phyloP scores from a whole-genome alignment of 2,329 filamentous ascomycete species.

The Zarea fungicola region DNA sequence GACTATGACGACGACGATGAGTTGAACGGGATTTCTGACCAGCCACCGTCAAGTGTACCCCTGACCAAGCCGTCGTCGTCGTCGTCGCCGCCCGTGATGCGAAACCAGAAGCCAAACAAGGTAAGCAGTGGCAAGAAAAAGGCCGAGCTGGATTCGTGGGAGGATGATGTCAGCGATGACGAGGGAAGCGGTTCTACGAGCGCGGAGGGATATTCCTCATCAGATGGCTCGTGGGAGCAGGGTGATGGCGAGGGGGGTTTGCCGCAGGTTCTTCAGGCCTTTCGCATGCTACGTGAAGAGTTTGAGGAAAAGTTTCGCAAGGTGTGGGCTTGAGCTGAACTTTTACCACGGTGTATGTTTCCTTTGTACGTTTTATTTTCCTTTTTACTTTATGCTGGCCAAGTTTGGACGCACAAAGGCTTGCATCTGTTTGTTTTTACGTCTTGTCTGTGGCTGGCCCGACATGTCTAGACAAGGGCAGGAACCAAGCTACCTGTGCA shows the following conservation, averaged over 20 bases:
- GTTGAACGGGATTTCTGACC: not conserved
- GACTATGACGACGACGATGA: constrained; percentile 28
- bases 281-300: constrained; percentile 50
- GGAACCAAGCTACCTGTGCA: not conserved
- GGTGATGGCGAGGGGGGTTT: constrained; percentile 43
- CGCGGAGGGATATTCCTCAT: not conserved
- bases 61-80: not conserved
- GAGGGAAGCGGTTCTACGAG: constrained; percentile 11
- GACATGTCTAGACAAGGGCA: not conserved
- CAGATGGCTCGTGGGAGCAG: constrained; percentile 10
- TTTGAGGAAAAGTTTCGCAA: constrained; percentile 61
- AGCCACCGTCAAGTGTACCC: not conserved
- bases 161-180: constrained; percentile 24
- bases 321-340: constrained; percentile 47
- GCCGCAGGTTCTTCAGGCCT: constrained; percentile 53
- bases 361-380: not conserved
- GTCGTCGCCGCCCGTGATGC: not conserved
- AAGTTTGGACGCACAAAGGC: not conserved
- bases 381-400: not conserved
- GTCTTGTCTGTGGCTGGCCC: not conserved
- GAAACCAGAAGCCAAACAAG: not conserved
- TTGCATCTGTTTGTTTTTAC: not conserved
- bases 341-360: not conserved
- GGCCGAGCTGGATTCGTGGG: constrained; percentile 45
- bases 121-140: constrained; percentile 28